Evolutionary conservation across 164 flowering plant genomes (phyloP).

Genomic region (Pachysandra terminalis): DNA sequence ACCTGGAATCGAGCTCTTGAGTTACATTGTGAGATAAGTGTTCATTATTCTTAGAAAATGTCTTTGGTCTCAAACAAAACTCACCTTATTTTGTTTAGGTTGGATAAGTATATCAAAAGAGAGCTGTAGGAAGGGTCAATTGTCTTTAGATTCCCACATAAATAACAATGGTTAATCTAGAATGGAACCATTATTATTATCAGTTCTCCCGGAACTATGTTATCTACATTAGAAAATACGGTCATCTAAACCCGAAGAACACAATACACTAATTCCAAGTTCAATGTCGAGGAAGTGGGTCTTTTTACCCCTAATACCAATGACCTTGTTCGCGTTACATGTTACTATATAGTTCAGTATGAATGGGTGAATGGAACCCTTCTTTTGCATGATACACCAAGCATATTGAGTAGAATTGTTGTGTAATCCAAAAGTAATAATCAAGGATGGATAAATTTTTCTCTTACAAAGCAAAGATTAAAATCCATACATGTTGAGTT

Average conservation of each 20-base stretch:
- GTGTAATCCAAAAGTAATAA: neutral
- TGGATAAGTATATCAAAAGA: neutral
- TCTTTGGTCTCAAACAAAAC: too few relatives aligned
- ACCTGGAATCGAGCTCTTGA: too few relatives aligned
- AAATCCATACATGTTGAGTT: too few relatives aligned
- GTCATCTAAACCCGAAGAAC: neutral
- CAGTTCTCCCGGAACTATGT: neutral
- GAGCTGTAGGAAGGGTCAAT: neutral
- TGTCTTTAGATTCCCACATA: neutral
- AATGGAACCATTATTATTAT: neutral
- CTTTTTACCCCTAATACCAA: neutral
- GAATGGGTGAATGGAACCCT: neutral
- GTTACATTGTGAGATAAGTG: too few relatives aligned
- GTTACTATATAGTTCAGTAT: too few relatives aligned
- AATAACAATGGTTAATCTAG: neutral
- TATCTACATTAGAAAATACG: neutral
- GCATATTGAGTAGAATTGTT: neutral
- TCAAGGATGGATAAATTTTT: neutral
- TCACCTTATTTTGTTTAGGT: too few relatives aligned
- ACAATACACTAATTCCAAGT: neutral
- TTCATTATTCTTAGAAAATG: too few relatives aligned
- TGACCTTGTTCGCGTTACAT: neutral
- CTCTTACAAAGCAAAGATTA: neutral
- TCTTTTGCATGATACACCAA: neutral
- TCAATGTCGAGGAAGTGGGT: neutral